A percentile compares a stretch with the other conserved stretches of the same genome.
These are phyloP conservation scores for Botrytis fragariae DNA, from an alignment of 2,329 filamentous ascomycete species.

Conservation along the genomic window DNA sequence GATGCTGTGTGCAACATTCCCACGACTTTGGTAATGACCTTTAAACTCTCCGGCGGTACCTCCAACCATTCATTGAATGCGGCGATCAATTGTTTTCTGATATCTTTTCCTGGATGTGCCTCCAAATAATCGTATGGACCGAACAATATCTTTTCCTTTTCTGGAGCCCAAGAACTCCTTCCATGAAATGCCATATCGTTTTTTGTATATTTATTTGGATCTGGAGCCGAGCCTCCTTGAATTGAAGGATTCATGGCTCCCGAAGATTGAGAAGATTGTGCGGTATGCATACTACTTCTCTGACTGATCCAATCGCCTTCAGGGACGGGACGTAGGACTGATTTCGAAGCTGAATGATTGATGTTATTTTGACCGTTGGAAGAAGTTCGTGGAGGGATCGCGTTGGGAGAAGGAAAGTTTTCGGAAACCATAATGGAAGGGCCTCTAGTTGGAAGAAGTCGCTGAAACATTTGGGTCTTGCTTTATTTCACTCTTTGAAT, in stretches of 20 bases:
- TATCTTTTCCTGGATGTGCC: constrained; percentile 79
- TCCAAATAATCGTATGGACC: constrained; percentile 81
- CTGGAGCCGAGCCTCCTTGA: constrained; percentile 24
- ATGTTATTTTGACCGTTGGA: constrained; percentile 52
- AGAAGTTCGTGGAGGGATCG: constrained; percentile 71
- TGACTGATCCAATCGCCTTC: constrained; percentile 61
- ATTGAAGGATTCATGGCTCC: constrained; percentile 31
- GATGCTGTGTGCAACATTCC: constrained; percentile 86
- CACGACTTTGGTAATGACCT: constrained; percentile 74
- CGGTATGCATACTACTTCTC: constrained; percentile 30
- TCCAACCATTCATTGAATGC: constrained; percentile 80
- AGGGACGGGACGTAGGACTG: constrained; percentile 53
- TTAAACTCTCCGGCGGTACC: constrained; percentile 67
- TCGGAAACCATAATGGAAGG: constrained; percentile 30
- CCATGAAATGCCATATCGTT: constrained; percentile 37
- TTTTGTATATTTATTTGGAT: constrained; percentile 33
- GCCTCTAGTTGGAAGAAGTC: constrained; percentile 10
- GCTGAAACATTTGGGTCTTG: constrained; percentile 11
- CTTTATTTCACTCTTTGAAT: background rate
- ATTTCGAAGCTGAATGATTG: constrained; percentile 31
- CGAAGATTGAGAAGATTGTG: constrained; percentile 29
- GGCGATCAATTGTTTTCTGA: constrained; percentile 73
- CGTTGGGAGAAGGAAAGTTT: constrained; percentile 52
- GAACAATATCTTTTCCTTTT: constrained; percentile 74
- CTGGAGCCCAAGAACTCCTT: constrained; percentile 56